Evolutionary conservation across 805 yeast species (phyloP).

Genomic region (Pichia occidentalis): DNA sequence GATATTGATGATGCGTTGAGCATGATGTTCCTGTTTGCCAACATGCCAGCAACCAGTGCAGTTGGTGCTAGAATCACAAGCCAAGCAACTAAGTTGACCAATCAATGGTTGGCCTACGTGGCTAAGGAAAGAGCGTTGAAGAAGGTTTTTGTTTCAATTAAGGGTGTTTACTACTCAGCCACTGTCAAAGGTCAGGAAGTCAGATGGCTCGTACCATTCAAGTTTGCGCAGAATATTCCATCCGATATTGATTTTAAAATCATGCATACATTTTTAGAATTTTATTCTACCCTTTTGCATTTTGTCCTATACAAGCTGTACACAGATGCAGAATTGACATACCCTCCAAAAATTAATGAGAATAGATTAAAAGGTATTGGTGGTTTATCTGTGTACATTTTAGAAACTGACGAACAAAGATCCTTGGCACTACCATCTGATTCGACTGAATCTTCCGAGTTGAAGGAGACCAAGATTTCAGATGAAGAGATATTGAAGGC

Average conservation of each 20-base stretch:
- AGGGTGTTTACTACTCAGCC: conserved; percentile 96
- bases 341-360: conserved; percentile 81
- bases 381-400: conserved; percentile 76
- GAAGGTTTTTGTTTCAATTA: conserved; percentile 92
- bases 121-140: conserved; percentile 75
- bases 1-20: conserved; percentile 94
- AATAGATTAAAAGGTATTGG: conserved; percentile 78
- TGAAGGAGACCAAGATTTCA: conserved; percentile 34
- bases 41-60: conserved; percentile 87
- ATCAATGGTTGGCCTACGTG: conserved; percentile 93
- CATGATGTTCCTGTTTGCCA: conserved; percentile 89
- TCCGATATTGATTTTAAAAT: conserved; percentile 91
- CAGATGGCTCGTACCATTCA: conserved; percentile 95
- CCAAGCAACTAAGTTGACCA: conserved; percentile 80
- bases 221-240: conserved; percentile 94
- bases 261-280: conserved; percentile 94
- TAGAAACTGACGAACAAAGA: conserved; percentile 44
- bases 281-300: conserved; percentile 86
- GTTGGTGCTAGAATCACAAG: conserved; percentile 76
- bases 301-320: conserved; percentile 82
- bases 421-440: conserved; percentile 34
- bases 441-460: conserved; percentile 17
- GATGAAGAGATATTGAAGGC: conserved; percentile 42
- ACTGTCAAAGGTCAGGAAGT: conserved; percentile 84
- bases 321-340: conserved; percentile 76